A percentile compares a stretch with the other conserved stretches of the same genome.
Evolutionary conservation across 768 basidiomycete genomes (phyloP).

Genomic region (Termitomyces sp.): DNA sequence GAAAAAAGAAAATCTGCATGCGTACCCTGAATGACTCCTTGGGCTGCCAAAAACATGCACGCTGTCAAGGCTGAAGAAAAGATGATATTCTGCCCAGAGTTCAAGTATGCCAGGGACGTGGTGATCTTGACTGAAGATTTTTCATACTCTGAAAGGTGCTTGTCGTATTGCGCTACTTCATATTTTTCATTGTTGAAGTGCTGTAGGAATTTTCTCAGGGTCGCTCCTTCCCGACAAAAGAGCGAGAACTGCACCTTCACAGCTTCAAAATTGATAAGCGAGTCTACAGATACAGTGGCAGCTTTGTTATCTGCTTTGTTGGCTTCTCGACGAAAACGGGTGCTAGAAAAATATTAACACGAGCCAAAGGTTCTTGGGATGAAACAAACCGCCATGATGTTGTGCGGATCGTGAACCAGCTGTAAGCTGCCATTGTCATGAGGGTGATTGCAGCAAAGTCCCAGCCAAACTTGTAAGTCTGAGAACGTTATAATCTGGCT

Average conservation of each 20-base stretch:
- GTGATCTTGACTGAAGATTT: slow-evolving; percentile 92
- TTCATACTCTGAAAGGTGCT: slow-evolving; percentile 82
- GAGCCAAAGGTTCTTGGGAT: not conserved
- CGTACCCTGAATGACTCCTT: slow-evolving; percentile 87
- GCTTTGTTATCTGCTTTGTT: slow-evolving; percentile 97
- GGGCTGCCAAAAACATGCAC: slow-evolving; percentile 95
- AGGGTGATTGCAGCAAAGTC: slow-evolving; percentile 92
- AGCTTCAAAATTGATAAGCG: slow-evolving; percentile 96
- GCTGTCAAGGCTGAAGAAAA: slow-evolving; percentile 90
- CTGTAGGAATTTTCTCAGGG: slow-evolving; percentile 31
- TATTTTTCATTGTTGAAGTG: slow-evolving; percentile 97
- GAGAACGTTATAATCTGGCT: not conserved
- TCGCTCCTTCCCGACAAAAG: not conserved
- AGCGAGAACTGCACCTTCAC: slow-evolving; percentile 69
- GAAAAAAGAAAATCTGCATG: not conserved
- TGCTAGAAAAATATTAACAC: slow-evolving; percentile 40
- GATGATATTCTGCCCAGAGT: slow-evolving; percentile 96
- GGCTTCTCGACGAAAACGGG: slow-evolving; percentile 88
- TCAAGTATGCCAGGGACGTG: slow-evolving; percentile 87
- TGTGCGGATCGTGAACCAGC: slow-evolving; percentile 95
- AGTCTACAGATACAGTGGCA: slow-evolving; percentile 90
- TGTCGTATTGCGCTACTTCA: slow-evolving; percentile 90
- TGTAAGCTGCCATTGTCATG: slow-evolving; percentile 81
- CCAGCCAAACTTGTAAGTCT: slow-evolving; percentile 98
- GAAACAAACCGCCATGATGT: slow-evolving; percentile 84